Evolutionary conservation across 2,329 filamentous ascomycete genomes (phyloP).

Genomic region (Talaromyces sp.): DNA sequence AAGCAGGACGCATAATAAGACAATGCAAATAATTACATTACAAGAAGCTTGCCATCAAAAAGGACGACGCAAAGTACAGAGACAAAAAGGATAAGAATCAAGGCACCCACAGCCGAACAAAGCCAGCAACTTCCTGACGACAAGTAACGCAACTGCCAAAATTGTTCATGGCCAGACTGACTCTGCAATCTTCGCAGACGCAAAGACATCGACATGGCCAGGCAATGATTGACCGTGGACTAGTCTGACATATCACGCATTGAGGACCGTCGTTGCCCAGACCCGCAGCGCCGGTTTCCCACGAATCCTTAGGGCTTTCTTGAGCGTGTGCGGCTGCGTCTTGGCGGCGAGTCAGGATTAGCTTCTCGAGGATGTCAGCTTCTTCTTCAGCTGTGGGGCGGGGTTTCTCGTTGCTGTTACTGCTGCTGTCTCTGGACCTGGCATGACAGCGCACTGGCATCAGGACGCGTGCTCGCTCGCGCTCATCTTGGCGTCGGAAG

Average conservation of each 20-base stretch:
- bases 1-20: neutral
- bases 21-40: neutral
- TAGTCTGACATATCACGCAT: constrained; percentile 89
- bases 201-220: constrained; percentile 96
- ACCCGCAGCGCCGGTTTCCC: constrained; percentile 70
- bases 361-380: constrained; percentile 57
- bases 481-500: constrained; percentile 59
- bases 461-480: constrained; percentile 69
- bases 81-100: constrained; percentile 24
- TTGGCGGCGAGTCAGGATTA: constrained; percentile 56
- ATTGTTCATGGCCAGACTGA: constrained; percentile 93
- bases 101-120: constrained; percentile 88
- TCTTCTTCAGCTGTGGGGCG: constrained; percentile 54
- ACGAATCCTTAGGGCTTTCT: constrained; percentile 37
- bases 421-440: constrained; percentile 28
- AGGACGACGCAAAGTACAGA: neutral
- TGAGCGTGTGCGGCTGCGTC: constrained; percentile 33
- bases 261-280: constrained; percentile 74
- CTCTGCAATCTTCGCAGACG: constrained; percentile 90
- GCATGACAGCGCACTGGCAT: constrained; percentile 44
- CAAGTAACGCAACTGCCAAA: constrained; percentile 97
- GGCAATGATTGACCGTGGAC: constrained; percentile 82
- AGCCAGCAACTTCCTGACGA: constrained; percentile 80
- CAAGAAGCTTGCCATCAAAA: neutral
- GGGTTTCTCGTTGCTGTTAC: constrained; percentile 24